A percentile compares a stretch with the other conserved stretches of the same genome.
These are phyloP conservation scores for Dictyostelium citrinum DNA, from an alignment of 78 protist species.

Conservation along the genomic window DNA sequence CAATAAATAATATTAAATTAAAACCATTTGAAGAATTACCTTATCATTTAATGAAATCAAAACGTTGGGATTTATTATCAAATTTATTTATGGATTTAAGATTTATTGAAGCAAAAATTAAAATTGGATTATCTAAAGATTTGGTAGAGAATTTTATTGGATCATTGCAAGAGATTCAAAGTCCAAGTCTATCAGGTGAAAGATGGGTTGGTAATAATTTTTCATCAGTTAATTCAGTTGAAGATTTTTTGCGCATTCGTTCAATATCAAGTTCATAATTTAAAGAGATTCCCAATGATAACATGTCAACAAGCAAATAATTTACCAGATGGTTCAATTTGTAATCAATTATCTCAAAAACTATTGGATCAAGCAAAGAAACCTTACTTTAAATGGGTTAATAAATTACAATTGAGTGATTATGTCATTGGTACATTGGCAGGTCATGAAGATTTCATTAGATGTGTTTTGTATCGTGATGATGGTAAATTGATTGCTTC, in stretches of 20 bases:
- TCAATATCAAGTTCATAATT: slow-evolving; percentile 50
- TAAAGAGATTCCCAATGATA: slow-evolving; percentile 30
- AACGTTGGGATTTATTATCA: slow-evolving; percentile 39
- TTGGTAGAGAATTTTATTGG: slow-evolving; percentile 14
- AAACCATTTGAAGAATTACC: slow-evolving; percentile 57
- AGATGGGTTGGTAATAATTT: slow-evolving; percentile 64
- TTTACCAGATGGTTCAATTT: slow-evolving; percentile 50
- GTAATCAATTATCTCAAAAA: slow-evolving; percentile 8
- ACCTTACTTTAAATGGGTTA: slow-evolving; percentile 20
- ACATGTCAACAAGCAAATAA: slow-evolving; percentile 41
- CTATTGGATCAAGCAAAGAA: neutral
- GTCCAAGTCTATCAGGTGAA: slow-evolving; percentile 61
- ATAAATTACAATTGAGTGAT: slow-evolving; percentile 42
- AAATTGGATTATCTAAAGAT: neutral
- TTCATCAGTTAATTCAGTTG: neutral
- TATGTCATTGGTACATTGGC: slow-evolving; percentile 43
- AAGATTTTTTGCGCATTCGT: slow-evolving; percentile 41
- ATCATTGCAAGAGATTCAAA: neutral
- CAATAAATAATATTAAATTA: neutral
- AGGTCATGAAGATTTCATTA: slow-evolving; percentile 58
- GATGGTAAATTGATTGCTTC: slow-evolving; percentile 48
- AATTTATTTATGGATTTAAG: slow-evolving; percentile 20
- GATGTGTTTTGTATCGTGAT: slow-evolving; percentile 25
- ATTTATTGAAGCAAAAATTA: slow-evolving; percentile 43
- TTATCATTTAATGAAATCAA: slow-evolving; percentile 33